Conservation (phyloP, 805 yeast species). For the Cyberlindnera bimundalis region DNA sequence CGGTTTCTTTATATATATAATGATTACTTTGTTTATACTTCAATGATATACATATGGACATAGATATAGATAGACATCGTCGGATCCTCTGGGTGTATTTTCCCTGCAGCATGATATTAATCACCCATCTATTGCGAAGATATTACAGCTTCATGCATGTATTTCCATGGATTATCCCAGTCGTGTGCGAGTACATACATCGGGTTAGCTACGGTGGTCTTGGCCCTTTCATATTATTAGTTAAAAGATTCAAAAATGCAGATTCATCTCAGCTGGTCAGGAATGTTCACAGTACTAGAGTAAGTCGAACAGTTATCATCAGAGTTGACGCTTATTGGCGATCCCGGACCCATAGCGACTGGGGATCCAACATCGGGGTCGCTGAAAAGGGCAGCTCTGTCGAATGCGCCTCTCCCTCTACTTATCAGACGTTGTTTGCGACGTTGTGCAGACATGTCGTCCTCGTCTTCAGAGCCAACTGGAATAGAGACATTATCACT, state of each 20-base stretch:
- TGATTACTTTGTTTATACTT: not conserved
- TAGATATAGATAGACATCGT: too few relatives aligned
- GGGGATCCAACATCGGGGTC: conserved; percentile 24
- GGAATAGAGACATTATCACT: conserved; percentile 24
- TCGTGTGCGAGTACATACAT: not conserved
- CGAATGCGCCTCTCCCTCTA: conserved; percentile 13
- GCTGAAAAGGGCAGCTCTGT: conserved; percentile 5
- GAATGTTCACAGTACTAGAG: conserved; percentile 29
- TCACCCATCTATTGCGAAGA: too few relatives aligned
- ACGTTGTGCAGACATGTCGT: conserved; percentile 19
- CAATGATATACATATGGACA: too few relatives aligned
- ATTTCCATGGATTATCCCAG: too few relatives aligned
- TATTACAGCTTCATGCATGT: too few relatives aligned
- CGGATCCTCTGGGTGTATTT: too few relatives aligned
- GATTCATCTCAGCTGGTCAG: conserved; percentile 11
- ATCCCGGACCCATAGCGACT: conserved; percentile 30
- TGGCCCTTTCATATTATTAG: too few relatives aligned
- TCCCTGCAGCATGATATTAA: too few relatives aligned
- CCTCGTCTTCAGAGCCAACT: conserved; percentile 26
- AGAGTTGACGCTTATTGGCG: conserved; percentile 23
- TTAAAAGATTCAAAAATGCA: not conserved
- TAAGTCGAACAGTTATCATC: conserved; percentile 33
- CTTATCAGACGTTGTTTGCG: conserved; percentile 27
- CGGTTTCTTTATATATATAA: not conserved
- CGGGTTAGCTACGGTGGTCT: too few relatives aligned